Percentiles rank a stretch among this genome's conserved stretches.
Evolutionary conservation across 305 asterid species (phyloP).

Genomic region (Nicotiana rustica): DNA sequence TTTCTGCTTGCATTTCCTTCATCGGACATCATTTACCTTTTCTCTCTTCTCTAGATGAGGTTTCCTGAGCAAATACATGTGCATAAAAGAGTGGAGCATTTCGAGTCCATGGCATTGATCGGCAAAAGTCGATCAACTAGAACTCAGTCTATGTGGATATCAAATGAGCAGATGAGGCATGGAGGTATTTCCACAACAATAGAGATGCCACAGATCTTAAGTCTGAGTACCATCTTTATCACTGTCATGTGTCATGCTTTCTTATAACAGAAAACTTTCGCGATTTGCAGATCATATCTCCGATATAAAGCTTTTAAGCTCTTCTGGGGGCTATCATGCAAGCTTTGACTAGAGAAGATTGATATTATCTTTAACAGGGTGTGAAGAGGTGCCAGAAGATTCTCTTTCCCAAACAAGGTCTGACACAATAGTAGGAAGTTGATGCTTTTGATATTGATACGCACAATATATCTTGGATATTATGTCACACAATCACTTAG

Average conservation of each 20-base stretch:
- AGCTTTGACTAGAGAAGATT: slow-evolving; percentile 3
- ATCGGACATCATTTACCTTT: not conserved
- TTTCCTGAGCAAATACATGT: not conserved
- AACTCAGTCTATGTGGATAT: not conserved
- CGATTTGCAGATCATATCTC: not conserved
- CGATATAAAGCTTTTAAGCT: not conserved
- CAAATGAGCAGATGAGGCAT: not conserved
- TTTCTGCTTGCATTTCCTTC: not conserved
- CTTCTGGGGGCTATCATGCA: not conserved
- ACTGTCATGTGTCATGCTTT: not conserved
- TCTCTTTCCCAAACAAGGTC: not conserved
- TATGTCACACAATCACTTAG: not conserved
- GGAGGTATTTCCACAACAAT: not conserved
- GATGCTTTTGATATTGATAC: not conserved
- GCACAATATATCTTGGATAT: not conserved
- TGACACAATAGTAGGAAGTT: not conserved
- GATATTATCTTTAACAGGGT: not conserved
- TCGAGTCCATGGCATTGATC: not conserved
- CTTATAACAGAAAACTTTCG: not conserved
- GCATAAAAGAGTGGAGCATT: slow-evolving; percentile 11
- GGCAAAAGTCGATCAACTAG: not conserved
- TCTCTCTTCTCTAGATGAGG: not conserved
- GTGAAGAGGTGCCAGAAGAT: not conserved
- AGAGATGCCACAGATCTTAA: not conserved
- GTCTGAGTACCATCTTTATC: not conserved